Conservation (phyloP, 805 yeast genomes). For the Cyberlindnera lachancei region DNA sequence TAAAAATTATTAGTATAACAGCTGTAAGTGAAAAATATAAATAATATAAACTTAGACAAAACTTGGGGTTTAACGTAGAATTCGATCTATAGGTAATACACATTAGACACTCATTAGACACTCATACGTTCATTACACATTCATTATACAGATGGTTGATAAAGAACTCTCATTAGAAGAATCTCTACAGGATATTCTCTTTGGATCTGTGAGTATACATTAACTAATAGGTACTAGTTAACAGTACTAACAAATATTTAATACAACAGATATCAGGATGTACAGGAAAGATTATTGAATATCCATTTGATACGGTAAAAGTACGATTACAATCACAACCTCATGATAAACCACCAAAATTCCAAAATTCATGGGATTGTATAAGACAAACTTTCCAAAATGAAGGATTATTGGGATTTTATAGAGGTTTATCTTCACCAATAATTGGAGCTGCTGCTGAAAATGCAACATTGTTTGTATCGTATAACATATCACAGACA, state of each 20-base stretch:
- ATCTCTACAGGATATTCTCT: constrained; percentile 28
- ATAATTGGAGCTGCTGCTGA: constrained; percentile 87
- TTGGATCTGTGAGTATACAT: constrained; percentile 26
- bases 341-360: constrained; percentile 36
- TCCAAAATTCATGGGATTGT: constrained; percentile 57
- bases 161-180: constrained; percentile 10
- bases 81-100: too few relatives aligned
- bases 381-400: constrained; percentile 48
- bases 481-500: constrained; percentile 45
- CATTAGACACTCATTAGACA: too few relatives aligned
- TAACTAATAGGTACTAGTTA: background rate
- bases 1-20: too few relatives aligned
- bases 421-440: constrained; percentile 76
- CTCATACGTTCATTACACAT: background rate
- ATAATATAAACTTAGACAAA: too few relatives aligned
- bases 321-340: constrained; percentile 82
- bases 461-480: constrained; percentile 69
- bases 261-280: constrained; percentile 52
- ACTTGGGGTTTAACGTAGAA: too few relatives aligned
- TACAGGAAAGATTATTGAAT: constrained; percentile 76
- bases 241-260: background rate
- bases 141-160: constrained; percentile 4
- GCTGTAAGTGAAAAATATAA: too few relatives aligned
- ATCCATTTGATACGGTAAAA: constrained; percentile 89
- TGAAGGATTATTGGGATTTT: constrained; percentile 79